A percentile compares a stretch with the other conserved stretches of the same genome.
phyloP scores from a whole-genome alignment of 495 filamentous ascomycete species.

The Aspergillus haitiensis region DNA sequence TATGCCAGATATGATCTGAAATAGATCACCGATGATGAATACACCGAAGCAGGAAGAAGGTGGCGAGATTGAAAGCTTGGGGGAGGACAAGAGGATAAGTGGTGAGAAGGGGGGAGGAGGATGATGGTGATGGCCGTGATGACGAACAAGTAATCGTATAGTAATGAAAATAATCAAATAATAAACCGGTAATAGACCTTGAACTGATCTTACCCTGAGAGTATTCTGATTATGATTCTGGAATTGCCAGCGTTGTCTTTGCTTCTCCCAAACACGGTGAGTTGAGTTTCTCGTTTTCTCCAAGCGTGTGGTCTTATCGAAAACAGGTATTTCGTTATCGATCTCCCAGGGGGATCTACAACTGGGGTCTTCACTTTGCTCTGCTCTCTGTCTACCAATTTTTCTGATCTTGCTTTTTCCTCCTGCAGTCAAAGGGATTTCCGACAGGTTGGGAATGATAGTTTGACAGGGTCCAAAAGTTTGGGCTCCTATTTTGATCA shows the following conservation, averaged over 20 bases:
- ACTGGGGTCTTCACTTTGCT: constrained; percentile 16
- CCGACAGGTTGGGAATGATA: constrained; percentile 15
- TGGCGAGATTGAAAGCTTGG: not conserved
- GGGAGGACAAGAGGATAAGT: constrained; percentile 1
- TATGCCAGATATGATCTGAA: constrained; percentile 13
- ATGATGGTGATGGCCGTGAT: not conserved
- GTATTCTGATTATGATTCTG: constrained; percentile 29
- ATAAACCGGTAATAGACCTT: not conserved
- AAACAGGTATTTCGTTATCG: constrained; percentile 22
- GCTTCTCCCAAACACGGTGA: not conserved
- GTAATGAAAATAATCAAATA: constrained; percentile 1
- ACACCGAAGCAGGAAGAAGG: constrained; percentile 1
- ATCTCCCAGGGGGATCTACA: constrained; percentile 30
- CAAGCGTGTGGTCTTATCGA: constrained; percentile 26
- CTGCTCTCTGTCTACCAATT: constrained; percentile 8
- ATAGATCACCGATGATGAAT: not conserved
- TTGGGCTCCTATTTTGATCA: not conserved
- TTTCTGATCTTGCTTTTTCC: constrained; percentile 18
- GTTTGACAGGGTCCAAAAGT: constrained; percentile 9
- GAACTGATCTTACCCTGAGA: constrained; percentile 1
- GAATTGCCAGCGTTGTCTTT: constrained; percentile 18
- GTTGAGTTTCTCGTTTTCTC: constrained; percentile 25
- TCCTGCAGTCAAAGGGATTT: constrained; percentile 16
- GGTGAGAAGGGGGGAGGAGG: constrained; percentile 7
- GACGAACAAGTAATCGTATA: not conserved